Evolutionary conservation across 805 yeast species (phyloP).

Genomic region (Pichia nanzhaoensis): DNA sequence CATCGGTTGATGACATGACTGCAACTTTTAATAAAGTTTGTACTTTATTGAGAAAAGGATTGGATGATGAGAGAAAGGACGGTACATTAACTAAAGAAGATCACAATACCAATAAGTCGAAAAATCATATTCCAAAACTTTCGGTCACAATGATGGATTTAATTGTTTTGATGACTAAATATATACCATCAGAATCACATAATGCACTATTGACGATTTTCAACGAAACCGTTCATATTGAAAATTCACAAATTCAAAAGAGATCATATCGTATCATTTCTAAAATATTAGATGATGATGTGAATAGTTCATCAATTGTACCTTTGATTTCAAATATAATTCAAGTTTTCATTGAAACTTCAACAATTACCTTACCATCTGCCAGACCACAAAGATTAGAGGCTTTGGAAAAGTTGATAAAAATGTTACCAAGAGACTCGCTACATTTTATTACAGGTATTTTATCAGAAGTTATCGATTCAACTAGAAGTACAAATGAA

Average conservation of each 20-base stretch:
- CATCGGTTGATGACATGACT: constrained; percentile 59
- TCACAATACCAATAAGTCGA: constrained; percentile 30
- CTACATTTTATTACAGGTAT: constrained; percentile 74
- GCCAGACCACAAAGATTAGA: constrained; percentile 76
- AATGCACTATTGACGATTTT: constrained; percentile 74
- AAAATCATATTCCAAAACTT: constrained; percentile 40
- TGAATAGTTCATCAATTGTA: constrained; percentile 43
- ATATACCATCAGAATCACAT: constrained; percentile 65
- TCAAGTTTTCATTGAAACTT: constrained; percentile 49
- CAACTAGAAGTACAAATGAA: constrained; percentile 90
- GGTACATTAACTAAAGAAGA: constrained; percentile 27
- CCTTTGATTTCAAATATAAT: constrained; percentile 53
- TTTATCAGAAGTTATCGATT: constrained; percentile 80
- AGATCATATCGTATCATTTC: constrained; percentile 78
- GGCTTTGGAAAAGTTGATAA: constrained; percentile 56
- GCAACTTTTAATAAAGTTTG: constrained; percentile 83
- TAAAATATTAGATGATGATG: constrained; percentile 60
- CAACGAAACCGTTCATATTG: constrained; percentile 52
- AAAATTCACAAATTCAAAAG: constrained; percentile 72
- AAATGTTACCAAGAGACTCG: constrained; percentile 55
- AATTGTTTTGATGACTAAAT: constrained; percentile 78
- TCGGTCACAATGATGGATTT: constrained; percentile 89
- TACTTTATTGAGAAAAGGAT: constrained; percentile 62
- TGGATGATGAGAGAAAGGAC: constrained; percentile 48
- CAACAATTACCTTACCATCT: constrained; percentile 54